A percentile compares a stretch with the other conserved stretches of the same genome.
phyloP scores from a whole-genome alignment of 768 basidiomycete species.

The Leccinum arenicola region DNA sequence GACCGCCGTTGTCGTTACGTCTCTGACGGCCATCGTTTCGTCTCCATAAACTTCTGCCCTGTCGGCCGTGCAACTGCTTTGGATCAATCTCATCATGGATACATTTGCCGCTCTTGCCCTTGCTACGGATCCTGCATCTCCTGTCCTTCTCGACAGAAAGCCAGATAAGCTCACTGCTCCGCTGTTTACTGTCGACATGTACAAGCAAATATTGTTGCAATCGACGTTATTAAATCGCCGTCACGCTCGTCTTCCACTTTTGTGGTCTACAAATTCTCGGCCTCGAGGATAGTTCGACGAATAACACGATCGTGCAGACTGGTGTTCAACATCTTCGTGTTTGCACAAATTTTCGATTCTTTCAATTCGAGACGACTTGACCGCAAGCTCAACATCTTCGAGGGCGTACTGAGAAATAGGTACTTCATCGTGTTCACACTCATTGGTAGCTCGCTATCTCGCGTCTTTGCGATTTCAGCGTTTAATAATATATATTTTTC shows the following conservation, averaged over 20 bases:
- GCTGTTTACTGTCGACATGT: constrained; percentile 90
- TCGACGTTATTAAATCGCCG: constrained; percentile 76
- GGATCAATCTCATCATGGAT: constrained; percentile 99
- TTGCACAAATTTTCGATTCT: constrained; percentile 96
- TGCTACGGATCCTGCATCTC: constrained; percentile 92
- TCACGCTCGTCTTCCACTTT: constrained; percentile 91
- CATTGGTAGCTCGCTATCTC: constrained; percentile 58
- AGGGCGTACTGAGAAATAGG: constrained; percentile 72
- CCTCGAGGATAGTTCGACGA: constrained; percentile 34
- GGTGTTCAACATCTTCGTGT: constrained; percentile 97
- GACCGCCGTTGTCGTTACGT: constrained; percentile 92
- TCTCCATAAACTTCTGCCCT: constrained; percentile 73
- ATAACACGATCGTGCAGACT: constrained; percentile 69
- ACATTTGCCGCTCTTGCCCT: constrained; percentile 97
- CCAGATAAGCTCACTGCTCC: constrained; percentile 90
- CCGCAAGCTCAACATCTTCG: constrained; percentile 82
- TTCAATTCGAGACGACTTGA: constrained; percentile 90
- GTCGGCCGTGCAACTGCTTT: constrained; percentile 92
- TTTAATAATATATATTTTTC: neutral
- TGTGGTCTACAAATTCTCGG: constrained; percentile 73
- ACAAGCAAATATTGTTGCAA: constrained; percentile 93
- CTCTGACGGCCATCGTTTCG: constrained; percentile 85
- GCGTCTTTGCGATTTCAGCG: constrained; percentile 1
- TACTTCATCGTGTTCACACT: constrained; percentile 85
- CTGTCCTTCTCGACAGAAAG: constrained; percentile 76